Evolutionary conservation across 208 protist species (phyloP).

Genomic region (Leishmania aethiopica): DNA sequence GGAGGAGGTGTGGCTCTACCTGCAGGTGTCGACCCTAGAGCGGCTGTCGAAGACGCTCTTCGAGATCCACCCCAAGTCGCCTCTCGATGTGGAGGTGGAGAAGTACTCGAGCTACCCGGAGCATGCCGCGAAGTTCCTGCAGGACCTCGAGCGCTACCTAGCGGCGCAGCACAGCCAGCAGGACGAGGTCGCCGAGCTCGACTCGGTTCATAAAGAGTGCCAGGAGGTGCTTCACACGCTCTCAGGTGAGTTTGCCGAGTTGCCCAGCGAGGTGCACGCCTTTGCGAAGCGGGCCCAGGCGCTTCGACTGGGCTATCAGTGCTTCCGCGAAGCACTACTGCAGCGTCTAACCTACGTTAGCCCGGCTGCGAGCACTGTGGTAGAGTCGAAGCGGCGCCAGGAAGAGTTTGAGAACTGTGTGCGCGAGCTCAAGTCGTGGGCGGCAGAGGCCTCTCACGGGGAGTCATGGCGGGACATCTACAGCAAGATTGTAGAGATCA

Average conservation of each 20-base stretch:
- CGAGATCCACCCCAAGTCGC: slow-evolving; percentile 77
- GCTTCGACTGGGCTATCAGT: slow-evolving; percentile 66
- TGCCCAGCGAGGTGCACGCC: slow-evolving; percentile 42
- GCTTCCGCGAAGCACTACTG: slow-evolving; percentile 72
- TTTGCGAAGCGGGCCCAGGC: slow-evolving; percentile 64
- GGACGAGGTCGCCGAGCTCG: slow-evolving; percentile 13
- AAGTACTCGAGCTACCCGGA: slow-evolving; percentile 65
- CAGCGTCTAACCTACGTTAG: slow-evolving; percentile 79
- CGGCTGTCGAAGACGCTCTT: slow-evolving; percentile 71
- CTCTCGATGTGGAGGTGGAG: slow-evolving; percentile 74
- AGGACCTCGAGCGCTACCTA: slow-evolving; percentile 29
- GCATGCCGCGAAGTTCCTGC: slow-evolving; percentile 43
- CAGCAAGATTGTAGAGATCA: slow-evolving; percentile 71
- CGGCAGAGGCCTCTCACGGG: slow-evolving; percentile 53
- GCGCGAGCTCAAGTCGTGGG: slow-evolving; percentile 79
- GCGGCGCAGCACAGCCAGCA: slow-evolving; percentile 19
- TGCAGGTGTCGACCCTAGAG: slow-evolving; percentile 84
- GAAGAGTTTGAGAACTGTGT: slow-evolving; percentile 77
- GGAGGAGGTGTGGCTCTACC: slow-evolving; percentile 82
- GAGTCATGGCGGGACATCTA: slow-evolving; percentile 84
- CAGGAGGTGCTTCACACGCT: slow-evolving; percentile 20
- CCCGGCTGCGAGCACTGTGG: slow-evolving; percentile 47
- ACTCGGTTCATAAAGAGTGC: slow-evolving; percentile 10
- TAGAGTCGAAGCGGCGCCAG: slow-evolving; percentile 69
- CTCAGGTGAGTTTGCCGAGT: slow-evolving; percentile 30